Evolutionary conservation across 306 rosid species (phyloP).

Genomic region (Gastrolobium bilobum): DNA sequence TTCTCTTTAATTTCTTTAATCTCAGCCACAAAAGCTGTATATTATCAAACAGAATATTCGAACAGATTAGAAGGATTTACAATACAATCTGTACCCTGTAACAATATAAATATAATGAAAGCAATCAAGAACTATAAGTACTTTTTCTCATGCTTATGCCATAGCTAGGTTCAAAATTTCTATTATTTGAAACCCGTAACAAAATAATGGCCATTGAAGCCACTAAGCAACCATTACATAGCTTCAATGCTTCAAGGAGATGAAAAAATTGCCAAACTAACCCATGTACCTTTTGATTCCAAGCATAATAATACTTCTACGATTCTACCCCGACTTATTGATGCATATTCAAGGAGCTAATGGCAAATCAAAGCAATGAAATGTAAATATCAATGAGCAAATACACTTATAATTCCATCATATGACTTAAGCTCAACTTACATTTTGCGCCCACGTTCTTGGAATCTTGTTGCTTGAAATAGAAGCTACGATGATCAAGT

Average conservation of each 20-base stretch:
- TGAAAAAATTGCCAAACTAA: conserved; percentile 2
- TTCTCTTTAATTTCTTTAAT: conserved; percentile 90
- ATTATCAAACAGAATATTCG: conserved; percentile 45
- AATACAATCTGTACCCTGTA: neutral
- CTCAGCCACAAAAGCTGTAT: conserved; percentile 88
- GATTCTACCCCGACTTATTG: neutral
- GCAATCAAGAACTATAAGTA: neutral
- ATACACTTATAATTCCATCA: conserved; percentile 1
- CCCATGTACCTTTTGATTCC: conserved; percentile 24
- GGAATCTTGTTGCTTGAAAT: conserved; percentile 98
- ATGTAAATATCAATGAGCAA: conserved; percentile 2
- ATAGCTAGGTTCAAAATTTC: conserved; percentile 7
- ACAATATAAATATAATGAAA: no score
- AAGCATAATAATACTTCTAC: neutral
- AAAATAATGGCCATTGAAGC: neutral
- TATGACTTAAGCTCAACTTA: conserved; percentile 56
- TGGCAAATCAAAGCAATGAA: conserved; percentile 39
- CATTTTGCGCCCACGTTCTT: conserved; percentile 96
- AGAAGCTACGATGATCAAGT: conserved; percentile 98
- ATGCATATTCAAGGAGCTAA: conserved; percentile 20
- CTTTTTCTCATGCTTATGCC: conserved; percentile 3
- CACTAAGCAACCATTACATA: neutral
- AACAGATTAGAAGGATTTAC: conserved; percentile 33
- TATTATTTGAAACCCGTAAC: neutral
- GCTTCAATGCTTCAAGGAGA: neutral